Base-by-base conservation (phyloP, 306 rosid species). In the Vigna nakashimae region DNA sequence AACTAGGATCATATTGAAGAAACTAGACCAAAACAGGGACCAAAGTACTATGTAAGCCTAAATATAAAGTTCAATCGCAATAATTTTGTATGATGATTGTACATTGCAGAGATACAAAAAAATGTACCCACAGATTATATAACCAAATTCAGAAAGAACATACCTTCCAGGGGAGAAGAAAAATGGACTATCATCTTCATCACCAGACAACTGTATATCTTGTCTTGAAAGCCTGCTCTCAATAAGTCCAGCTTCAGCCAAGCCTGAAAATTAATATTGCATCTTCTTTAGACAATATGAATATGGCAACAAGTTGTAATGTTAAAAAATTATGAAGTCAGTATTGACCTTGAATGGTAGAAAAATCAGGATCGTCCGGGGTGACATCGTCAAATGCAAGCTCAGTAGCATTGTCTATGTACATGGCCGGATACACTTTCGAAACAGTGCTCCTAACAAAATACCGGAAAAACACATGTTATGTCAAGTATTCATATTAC, bases 171-270 rank as follows among this genome's bases (percentile, higher is more conserved):
- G 96, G 45, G 85, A 90, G 84, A 96, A 96, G 88, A 82, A 79
- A 74, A 82, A 84, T 24, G 94, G 89, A 80, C 81, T 65, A 58
- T 87, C 80, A 46, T 89, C 90, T 79, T 92, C 96, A 65, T 84
- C 93, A 13, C 79, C 69, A 20, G 97, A 82, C 65, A 90, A 85
- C 71, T 78, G 85, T 84, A 80, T 78, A 84, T 96, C 99, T 66
- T 53, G 50, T 78, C 90, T 87, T 65, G 99, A 96, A 81, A 96
- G 97, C 88, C 82, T 96, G 89, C 99, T 96, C 74, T 89, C 92
- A 50, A 96, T 91, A 74, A 96, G 96, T 80, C 98, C 99, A 56
- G 98, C 97, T 89, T 96, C 99, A 65, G 99, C 99, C 91, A 96
- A 90, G 82, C 99, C 99, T 96, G 87, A 65, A 74, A 82, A 84